Base-by-base conservation (phyloP, 495 filamentous ascomycete genomes). In the Penicillium ucsense region DNA sequence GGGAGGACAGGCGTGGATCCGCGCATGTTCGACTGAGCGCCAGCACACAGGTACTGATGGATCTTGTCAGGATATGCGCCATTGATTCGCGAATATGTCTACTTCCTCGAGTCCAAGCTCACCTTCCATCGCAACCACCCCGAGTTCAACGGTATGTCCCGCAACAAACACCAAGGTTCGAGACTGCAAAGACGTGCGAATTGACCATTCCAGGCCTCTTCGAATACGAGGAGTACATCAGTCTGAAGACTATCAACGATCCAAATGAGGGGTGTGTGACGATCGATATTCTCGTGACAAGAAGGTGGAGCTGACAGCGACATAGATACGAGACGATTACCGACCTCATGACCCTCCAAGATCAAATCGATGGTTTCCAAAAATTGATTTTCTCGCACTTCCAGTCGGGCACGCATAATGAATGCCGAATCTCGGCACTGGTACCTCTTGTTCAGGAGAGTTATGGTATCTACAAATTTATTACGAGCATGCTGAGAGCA, bases 181-280 rank as follows among this genome's bases (percentile, higher is more conserved):
- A 11, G 46, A 34, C 32, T 30, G 35, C n/a, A 37, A 9, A 20
- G 40, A 46, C 43, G 29, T 9, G 39, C 11, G n/a, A 6, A n/a
- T 61, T 64, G 35, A 64, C 35, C 36, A 5, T 45, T 12, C 35
- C 47, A 85, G 82, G 82, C 36, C 74, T 92, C 29, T 97, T 97
- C 59, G 92, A 98, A 61, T 98, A 98, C 54, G 92, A 96, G 74
- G 92, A 98, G 60, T 98, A 98, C 64, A 90, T 97, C 64, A 95
- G 88, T 58, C 75, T 98, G 64, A 96, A 96, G 71, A 85, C 87
- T 4, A 97, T 94, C 70, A 95, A 96, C 67, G 92, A 98, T 72
- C 92, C 94, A 8, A 96, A 98, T 60, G 92, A 98, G 70, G 92
- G 92, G 73, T 80, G 63, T 39, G 60, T 34, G 31, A 6, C 8